A percentile compares a stretch with the other conserved stretches of the same genome.
Evolutionary conservation across 495 filamentous ascomycete genomes (phyloP).

Genomic region (Trichoderma orchidacearum): DNA sequence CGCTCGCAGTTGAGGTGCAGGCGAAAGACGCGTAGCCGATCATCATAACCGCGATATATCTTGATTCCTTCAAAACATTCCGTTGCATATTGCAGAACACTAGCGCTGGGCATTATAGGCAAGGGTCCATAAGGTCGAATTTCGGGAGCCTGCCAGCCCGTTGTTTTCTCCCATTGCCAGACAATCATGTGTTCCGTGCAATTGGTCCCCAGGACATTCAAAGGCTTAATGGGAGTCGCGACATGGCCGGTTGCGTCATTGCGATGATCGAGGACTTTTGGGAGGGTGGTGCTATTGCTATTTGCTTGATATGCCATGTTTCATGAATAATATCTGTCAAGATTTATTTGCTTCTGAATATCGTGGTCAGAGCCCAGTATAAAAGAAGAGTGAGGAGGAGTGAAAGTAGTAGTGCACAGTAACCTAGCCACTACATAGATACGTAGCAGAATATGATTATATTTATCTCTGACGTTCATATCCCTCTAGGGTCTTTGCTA

Average conservation of each 20-base stretch:
- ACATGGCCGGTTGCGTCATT: not conserved
- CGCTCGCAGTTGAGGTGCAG: slow-evolving; percentile 64
- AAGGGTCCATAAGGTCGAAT: slow-evolving; percentile 71
- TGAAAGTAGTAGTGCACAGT: too few species aligned
- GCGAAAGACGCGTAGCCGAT: slow-evolving; percentile 73
- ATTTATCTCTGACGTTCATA: too few species aligned
- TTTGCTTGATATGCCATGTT: not conserved
- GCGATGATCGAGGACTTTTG: not conserved
- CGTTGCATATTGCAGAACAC: slow-evolving; percentile 77
- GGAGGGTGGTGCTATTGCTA: not conserved
- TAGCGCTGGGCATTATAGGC: slow-evolving; percentile 68
- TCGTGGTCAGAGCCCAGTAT: too few species aligned
- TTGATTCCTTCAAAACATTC: slow-evolving; percentile 91
- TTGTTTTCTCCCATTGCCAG: slow-evolving; percentile 46
- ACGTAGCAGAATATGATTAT: too few species aligned
- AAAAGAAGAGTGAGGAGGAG: too few species aligned
- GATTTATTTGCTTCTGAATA: too few species aligned
- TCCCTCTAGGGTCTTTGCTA: too few species aligned
- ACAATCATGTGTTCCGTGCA: slow-evolving; percentile 90
- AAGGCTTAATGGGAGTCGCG: not conserved
- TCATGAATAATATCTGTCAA: too few species aligned
- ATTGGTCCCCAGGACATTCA: slow-evolving; percentile 25
- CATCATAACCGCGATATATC: slow-evolving; percentile 70
- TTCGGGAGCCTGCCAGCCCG: slow-evolving; percentile 70
- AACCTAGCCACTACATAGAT: too few species aligned